Conservation (phyloP, 1,284 basidiomycete species). For the Veloboletus limbatus region DNA sequence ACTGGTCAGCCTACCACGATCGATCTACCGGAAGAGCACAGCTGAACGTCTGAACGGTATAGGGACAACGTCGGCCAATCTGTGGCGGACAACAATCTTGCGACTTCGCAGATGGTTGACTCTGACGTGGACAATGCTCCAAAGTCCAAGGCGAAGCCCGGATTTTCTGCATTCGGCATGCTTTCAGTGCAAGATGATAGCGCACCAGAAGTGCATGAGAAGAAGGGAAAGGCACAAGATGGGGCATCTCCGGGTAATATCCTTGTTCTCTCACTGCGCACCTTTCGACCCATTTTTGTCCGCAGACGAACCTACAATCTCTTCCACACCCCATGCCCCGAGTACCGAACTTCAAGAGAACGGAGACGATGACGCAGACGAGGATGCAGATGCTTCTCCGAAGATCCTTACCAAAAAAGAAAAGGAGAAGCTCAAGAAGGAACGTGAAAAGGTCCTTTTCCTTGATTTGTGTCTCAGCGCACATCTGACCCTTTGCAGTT, state of each 20-base stretch:
- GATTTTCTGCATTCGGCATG: constrained; percentile 54
- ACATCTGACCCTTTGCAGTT: constrained; percentile 50
- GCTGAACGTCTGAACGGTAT: constrained; percentile 11
- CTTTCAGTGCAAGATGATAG: constrained; percentile 46
- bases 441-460: constrained; percentile 77
- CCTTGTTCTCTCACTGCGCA: constrained; percentile 10
- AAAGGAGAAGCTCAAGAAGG: constrained; percentile 93
- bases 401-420: constrained; percentile 86
- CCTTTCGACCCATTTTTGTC: constrained; percentile 2
- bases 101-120: constrained; percentile 37
- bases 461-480: constrained; percentile 1
- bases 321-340: constrained; percentile 18
- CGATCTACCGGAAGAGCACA: constrained; percentile 14
- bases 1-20: constrained; percentile 58
- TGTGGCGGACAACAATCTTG: constrained; percentile 44
- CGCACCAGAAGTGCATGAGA: constrained; percentile 57
- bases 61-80: constrained; percentile 71
- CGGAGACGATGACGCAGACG: constrained; percentile 49
- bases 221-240: constrained; percentile 43
- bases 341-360: constrained; percentile 36
- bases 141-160: constrained; percentile 30
- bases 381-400: constrained; percentile 40
- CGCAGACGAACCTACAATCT: constrained; percentile 31
- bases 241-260: constrained; percentile 32
- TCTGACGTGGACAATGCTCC: constrained; percentile 42